A percentile compares a stretch with the other conserved stretches of the same genome.
Conservation (phyloP, 139 green algal genomes). For the Pycnococcus provasolii region DNA sequence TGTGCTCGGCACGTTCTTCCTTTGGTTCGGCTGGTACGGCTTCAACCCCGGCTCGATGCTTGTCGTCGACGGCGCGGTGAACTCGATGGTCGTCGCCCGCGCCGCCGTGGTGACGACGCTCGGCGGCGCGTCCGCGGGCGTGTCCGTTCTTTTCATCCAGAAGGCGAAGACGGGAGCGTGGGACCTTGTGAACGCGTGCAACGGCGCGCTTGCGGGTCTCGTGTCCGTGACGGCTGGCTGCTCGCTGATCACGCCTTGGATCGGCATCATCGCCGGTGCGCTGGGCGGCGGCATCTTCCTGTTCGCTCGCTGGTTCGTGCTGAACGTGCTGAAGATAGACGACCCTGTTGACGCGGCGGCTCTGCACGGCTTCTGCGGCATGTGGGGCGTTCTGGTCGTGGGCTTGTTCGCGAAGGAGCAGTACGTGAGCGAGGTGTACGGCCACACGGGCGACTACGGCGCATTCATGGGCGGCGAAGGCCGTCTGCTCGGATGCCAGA, state of each 20-base stretch:
- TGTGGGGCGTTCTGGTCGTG: constrained; percentile 34
- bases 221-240: constrained; percentile 46
- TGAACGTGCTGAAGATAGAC: constrained; percentile 43
- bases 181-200: constrained; percentile 31
- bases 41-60: constrained; percentile 59
- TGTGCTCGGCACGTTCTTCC: constrained; percentile 55
- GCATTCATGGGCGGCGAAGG: constrained; percentile 33
- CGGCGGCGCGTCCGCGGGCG: constrained; percentile 37
- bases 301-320: constrained; percentile 25
- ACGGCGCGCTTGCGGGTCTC: constrained; percentile 44
- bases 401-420: constrained; percentile 40
- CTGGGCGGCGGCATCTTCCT: constrained; percentile 36
- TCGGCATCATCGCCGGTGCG: constrained; percentile 38
- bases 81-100: constrained; percentile 28
- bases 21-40: constrained; percentile 74
- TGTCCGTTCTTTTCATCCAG: constrained; percentile 43
- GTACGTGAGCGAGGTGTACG: constrained; percentile 30
- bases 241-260: constrained; percentile 38
- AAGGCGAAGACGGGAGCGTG: constrained; percentile 14
- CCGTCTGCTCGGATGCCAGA: constrained; percentile 13
- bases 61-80: constrained; percentile 18
- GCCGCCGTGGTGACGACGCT: constrained; percentile 60
- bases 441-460: constrained; percentile 6
- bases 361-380: constrained; percentile 60
- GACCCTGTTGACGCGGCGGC: constrained; percentile 55